These are phyloP conservation scores for Zygosaccharomyces pseudobailii DNA, from an alignment of 1,139 yeast species.

Conservation along the genomic window DNA sequence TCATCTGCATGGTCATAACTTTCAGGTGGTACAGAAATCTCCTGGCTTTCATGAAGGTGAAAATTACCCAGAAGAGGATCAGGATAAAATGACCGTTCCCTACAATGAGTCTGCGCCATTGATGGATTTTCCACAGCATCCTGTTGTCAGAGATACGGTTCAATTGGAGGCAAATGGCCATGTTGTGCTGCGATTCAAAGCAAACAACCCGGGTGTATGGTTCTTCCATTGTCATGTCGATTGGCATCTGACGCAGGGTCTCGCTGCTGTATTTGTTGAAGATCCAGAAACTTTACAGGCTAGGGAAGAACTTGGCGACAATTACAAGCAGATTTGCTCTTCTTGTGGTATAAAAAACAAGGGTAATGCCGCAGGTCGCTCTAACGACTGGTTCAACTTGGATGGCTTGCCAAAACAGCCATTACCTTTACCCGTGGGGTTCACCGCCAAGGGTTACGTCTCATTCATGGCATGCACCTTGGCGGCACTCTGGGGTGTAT, in stretches of 20 bases:
- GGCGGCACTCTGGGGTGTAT: conserved; percentile 54
- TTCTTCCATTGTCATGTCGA: conserved; percentile 92
- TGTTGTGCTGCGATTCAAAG: conserved; percentile 60
- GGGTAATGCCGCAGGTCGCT: conserved; percentile 68
- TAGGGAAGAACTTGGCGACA: conserved; percentile 39
- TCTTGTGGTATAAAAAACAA: conserved; percentile 40
- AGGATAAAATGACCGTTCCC: conserved; percentile 38
- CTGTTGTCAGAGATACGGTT: conserved; percentile 62
- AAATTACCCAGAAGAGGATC: conserved; percentile 43
- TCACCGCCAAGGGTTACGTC: conserved; percentile 62
- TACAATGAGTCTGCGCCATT: conserved; percentile 44
- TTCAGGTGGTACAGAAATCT: conserved; percentile 64
- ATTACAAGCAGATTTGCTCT: conserved; percentile 46
- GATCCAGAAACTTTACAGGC: conserved; percentile 54
- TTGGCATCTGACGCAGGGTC: conserved; percentile 90
- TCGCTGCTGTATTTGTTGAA: conserved; percentile 69
- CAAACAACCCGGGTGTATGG: conserved; percentile 90
- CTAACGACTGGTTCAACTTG: conserved; percentile 47
- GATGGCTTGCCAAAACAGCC: conserved; percentile 54
- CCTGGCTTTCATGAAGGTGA: conserved; percentile 38
- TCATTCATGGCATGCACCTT: conserved; percentile 54
- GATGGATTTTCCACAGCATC: conserved; percentile 50
- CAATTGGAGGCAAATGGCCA: conserved; percentile 62
- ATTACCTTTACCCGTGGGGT: conserved; percentile 58
- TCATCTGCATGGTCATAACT: conserved; percentile 76